phyloP scores from a whole-genome alignment of 1,139 yeast species.

The Casaregolazyma lundiana region DNA sequence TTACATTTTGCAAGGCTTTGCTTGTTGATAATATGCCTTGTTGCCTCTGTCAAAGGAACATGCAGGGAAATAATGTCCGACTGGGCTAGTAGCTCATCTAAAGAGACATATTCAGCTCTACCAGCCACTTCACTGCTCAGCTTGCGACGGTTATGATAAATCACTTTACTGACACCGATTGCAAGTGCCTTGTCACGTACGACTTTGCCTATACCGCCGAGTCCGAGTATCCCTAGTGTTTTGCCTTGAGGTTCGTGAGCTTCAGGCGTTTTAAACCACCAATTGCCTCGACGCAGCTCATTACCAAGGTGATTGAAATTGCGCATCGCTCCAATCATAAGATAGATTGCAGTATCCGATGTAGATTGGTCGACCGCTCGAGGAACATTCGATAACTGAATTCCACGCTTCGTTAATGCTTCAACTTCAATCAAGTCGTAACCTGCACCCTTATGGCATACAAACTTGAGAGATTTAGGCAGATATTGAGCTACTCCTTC shows the following conservation, averaged over 20 bases:
- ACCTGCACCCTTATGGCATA: conserved; percentile 67
- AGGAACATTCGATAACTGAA: conserved; percentile 55
- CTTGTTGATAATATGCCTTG: conserved; percentile 52
- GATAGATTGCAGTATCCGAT: conserved; percentile 64
- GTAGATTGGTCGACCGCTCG: conserved; percentile 59
- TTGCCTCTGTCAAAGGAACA: conserved; percentile 60
- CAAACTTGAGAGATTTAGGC: conserved; percentile 57
- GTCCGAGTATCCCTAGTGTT: conserved; percentile 26
- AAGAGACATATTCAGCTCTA: conserved; percentile 41
- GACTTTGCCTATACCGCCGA: conserved; percentile 51
- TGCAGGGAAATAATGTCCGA: conserved; percentile 62
- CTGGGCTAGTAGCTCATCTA: conserved; percentile 37
- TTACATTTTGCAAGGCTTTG: conserved; percentile 46
- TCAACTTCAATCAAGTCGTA: conserved; percentile 54
- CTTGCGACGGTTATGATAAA: conserved; percentile 51
- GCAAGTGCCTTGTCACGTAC: conserved; percentile 53
- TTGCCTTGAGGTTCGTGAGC: conserved; percentile 21
- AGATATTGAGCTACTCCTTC: conserved; percentile 58
- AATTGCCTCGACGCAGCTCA: conserved; percentile 34
- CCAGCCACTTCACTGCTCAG: conserved; percentile 37
- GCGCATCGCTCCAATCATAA: conserved; percentile 59
- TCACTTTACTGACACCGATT: conserved; percentile 61
- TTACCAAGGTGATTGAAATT: conserved; percentile 49
- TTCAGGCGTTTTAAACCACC: conserved; percentile 38
- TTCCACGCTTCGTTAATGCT: conserved; percentile 38